Evolutionary conservation across 2,329 filamentous ascomycete species (phyloP), one percentile per base, ranked within the genome.

Genomic region (Lomentospora prolificans): DNA sequence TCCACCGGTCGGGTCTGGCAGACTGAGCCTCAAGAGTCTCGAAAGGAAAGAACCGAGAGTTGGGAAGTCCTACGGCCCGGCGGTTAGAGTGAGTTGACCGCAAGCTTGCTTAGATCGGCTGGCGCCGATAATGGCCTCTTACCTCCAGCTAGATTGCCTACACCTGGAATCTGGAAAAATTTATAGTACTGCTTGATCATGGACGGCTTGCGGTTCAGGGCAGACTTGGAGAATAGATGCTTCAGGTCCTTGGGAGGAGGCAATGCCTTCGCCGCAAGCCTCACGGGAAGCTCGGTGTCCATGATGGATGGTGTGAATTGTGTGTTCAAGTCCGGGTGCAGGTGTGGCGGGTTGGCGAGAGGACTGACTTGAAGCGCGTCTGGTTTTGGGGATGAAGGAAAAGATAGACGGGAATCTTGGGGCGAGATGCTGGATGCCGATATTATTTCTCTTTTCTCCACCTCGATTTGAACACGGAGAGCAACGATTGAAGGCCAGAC

Each of bases 1-100:
- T 77, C 77, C 87, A 94, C 68, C 90, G 81, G 60, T 86, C 75
- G 6, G 89, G 85, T 59, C 81, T 80, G 30, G 89, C 89, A 59
- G 86, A 82, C 61, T 86, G 84, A 41, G 90, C 89, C 70, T 95
- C 89, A 60, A 96, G 82, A 0, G 90, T 94, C 64, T 96, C 90
- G 70, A 87, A 96, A 7, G 91, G 91, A 65, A 96, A 96, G 72
- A 89, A 89, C 57, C 80, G 79, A 39, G 85, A 76, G 69, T 94
- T 86, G 14, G 91, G 91, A 22, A 95, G 80, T 58, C 89, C 89
- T 91, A 60, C 2, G 28, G 19, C 51, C 10, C 31, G 22, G 22
- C 30, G 48, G 12, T 48, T 17, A 27, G 39, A 28, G 17, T 41
- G 12, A 53, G 22, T 39, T 50, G 27, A 22, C 52, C 12, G n/a